phyloP scores from a whole-genome alignment of 257 asterid species.

The Primulina tabacum region DNA sequence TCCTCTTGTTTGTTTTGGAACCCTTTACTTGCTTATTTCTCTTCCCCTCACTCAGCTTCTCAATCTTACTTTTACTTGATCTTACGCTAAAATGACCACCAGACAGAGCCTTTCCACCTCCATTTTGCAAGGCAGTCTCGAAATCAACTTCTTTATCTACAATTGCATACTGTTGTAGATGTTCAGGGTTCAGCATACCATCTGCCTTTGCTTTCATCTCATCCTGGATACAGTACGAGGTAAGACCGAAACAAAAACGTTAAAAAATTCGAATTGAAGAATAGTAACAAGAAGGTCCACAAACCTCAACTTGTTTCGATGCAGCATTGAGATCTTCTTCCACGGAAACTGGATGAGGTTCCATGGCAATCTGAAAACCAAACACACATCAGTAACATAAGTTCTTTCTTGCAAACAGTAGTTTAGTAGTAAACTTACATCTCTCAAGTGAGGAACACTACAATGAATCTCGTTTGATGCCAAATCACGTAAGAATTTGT shows the following conservation, averaged over 20 bases:
- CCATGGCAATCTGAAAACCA: slow-evolving; percentile 52
- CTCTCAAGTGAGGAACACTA: slow-evolving; percentile 51
- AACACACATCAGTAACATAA: too few species aligned
- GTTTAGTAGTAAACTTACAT: slow-evolving; percentile 39
- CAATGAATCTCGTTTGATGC: slow-evolving; percentile 45
- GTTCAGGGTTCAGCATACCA: slow-evolving; percentile 50
- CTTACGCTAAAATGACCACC: slow-evolving; percentile 30
- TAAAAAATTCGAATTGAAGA: too few species aligned
- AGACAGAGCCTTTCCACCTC: slow-evolving; percentile 40
- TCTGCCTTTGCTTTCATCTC: slow-evolving; percentile 51
- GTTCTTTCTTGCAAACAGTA: too few species aligned
- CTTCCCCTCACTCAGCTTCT: too few species aligned
- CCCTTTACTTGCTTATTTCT: too few species aligned
- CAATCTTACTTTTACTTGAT: too few species aligned
- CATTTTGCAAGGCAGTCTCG: slow-evolving; percentile 66
- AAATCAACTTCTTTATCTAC: slow-evolving; percentile 66
- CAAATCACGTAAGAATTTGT: slow-evolving; percentile 45
- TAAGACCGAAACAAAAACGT: too few species aligned
- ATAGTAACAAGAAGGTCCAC: not conserved
- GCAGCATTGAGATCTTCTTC: slow-evolving; percentile 83
- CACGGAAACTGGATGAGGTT: slow-evolving; percentile 67
- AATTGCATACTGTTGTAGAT: slow-evolving; percentile 66
- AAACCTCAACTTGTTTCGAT: slow-evolving; percentile 73
- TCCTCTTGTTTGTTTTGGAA: too few species aligned
- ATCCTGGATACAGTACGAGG: slow-evolving; percentile 34